phyloP scores from a whole-genome alignment of 228 moss, liverwort and hornwort genomes.

The Sphagnum fallax region DNA sequence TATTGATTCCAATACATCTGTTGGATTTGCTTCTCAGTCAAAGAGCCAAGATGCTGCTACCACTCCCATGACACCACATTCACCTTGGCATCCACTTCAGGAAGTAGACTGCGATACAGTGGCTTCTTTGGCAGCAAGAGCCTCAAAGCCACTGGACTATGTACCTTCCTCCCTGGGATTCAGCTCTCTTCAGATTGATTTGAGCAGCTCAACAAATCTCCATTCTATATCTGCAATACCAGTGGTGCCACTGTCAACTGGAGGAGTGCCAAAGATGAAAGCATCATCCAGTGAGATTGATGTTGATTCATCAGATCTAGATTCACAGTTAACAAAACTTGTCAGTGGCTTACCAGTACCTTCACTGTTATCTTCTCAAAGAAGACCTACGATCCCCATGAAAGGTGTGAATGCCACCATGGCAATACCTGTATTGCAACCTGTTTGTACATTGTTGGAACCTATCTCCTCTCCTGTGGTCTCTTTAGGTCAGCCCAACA shows the following conservation, averaged over 20 bases:
- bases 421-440: slow-evolving; percentile 14
- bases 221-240: background rate
- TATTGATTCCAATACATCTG: no score
- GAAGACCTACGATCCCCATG: slow-evolving; percentile 15
- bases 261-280: background rate
- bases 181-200: slow-evolving; percentile 7
- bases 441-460: no score
- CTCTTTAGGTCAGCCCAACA: slow-evolving; percentile 15
- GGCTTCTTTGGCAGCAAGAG: slow-evolving; percentile 17
- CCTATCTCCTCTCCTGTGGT: slow-evolving; percentile 3
- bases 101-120: slow-evolving; percentile 26
- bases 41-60: slow-evolving; percentile 14
- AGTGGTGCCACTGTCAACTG: slow-evolving; percentile 6
- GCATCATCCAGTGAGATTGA: slow-evolving; percentile 10
- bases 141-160: slow-evolving; percentile 19
- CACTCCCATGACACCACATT: slow-evolving; percentile 34
- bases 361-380: slow-evolving; percentile 28
- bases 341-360: slow-evolving; percentile 40
- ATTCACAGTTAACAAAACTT: slow-evolving; percentile 46
- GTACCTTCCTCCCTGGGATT: slow-evolving; percentile 11
- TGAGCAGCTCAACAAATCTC: background rate
- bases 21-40: slow-evolving; percentile 24
- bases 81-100: slow-evolving; percentile 27
- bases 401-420: slow-evolving; percentile 22
- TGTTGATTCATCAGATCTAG: slow-evolving; percentile 24